Evolutionary conservation across 2,329 filamentous ascomycete genomes (phyloP), one percentile per base, ranked within the genome.

Genomic region (Thielaviopsis euricoi): DNA sequence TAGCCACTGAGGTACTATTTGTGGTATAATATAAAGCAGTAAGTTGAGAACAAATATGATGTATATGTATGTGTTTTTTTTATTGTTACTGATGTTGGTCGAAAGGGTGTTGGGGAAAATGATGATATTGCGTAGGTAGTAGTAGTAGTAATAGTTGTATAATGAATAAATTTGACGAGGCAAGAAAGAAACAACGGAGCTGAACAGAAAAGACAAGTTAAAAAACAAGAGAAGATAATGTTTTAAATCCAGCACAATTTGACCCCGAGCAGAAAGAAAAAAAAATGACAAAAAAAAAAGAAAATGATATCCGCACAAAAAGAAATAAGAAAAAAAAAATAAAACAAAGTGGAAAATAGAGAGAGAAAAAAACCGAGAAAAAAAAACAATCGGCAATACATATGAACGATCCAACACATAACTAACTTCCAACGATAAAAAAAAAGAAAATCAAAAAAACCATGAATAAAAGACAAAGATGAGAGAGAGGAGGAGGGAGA

Each of bases 401-500:
- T n/a, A 43, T 43, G 37, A 43, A n/a, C 13, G n/a, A 43, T 43
- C 37, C 37, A 43, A 43, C 43, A 51, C 56, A 26, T 57, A 53
- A 57, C 40, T 33, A 21, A 57, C 25, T n/a, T 12, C 37, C 37
- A 43, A 33, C n/a, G 51, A 48, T 37, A 50, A 40, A 40, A n/a
- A 52, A 40, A 37, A 46, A 52, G 15, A 57, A 48, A 53, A 51
- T 21, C 17, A 6, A 53, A 6, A 53, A 53, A 26, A 49, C 29
- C 19, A 13, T 54, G 48, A 58, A 29, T 29, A 48, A 43, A 58
- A 54, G 21, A 37, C 23, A 33, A 50, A 58, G 56, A 25, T 50
- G 23, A 21, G 33, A 43, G 33, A n/a, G 33, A 49, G 15, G 29
- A 33, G 29, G 15, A 53, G 17, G 17, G 6, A 49, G 19, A 12